Base-by-base conservation (phyloP, 108 stramenopile species). In the Ochromonas danica region DNA sequence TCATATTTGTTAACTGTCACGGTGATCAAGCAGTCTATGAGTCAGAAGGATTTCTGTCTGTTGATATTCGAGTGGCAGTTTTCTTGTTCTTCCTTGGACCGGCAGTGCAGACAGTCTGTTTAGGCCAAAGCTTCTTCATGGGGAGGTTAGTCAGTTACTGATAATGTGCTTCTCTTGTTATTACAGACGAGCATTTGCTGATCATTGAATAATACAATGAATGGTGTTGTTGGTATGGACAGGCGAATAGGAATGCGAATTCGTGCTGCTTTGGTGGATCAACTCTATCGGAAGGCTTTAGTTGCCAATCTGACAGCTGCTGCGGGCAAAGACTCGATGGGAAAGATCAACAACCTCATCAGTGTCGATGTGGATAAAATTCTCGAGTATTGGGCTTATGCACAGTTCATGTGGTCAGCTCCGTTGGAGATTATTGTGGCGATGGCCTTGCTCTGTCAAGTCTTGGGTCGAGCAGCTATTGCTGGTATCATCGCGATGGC, bases 331-430 rank as follows among this genome's bases (percentile, higher is more conserved):
- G 63, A 67, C 3, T 31, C 63, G 17, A 36, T 67, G 17, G 63
- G 63, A 25, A 67, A 67, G 31, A 3, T 67, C 10, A 67, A 67
- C 63, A 67, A 67, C 25, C 25, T 67, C 3, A 67, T 67, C 17
- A 67, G 63, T 67, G 63, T 67, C 31, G 63, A 67, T 36, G 63
- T 67, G 30, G 31, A 6, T 6, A 25, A 67, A 36, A 67, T 67
- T 67, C 63, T 14, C 3, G 25, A 67, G 3, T 67, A 14, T 67
- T 67, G 63, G 3, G 6, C 14, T 67, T 67, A 67, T 67, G 3
- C 63, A 36, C 63, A 67, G 3, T 67, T 14, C 25, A 67, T 67
- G 17, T 67, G 63, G 63, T 67, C 63, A 35, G 25, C 63, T 10
- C 63, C 63, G 10, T 67, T 67, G 17, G 63, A 67, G 35, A 67